Conservation (phyloP, 2,329 filamentous ascomycete genomes). For the Diaporthe citriasiana region DNA sequence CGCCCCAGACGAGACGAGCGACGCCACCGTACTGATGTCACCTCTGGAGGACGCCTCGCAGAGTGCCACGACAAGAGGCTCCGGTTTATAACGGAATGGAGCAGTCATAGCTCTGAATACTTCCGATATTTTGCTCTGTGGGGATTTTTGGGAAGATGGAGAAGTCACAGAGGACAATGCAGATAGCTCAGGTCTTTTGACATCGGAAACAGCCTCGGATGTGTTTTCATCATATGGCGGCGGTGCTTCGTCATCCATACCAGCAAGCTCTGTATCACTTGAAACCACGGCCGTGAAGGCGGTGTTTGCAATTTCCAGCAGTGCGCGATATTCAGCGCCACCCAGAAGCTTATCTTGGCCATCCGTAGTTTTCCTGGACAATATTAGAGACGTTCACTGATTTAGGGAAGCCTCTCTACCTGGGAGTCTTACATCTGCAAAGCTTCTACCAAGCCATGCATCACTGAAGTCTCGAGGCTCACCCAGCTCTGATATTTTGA, state of each 20-base stretch:
- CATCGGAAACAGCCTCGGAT: neutral
- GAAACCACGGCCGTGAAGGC: neutral
- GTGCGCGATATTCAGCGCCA: neutral
- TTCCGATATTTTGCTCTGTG: constrained; percentile 46
- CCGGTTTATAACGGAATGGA: constrained; percentile 44
- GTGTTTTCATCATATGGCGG: constrained; percentile 3
- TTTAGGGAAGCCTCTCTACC: too few relatives aligned
- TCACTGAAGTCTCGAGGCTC: constrained; percentile 8
- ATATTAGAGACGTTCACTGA: neutral
- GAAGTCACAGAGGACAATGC: neutral
- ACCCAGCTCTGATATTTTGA: neutral
- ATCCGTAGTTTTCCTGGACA: neutral
- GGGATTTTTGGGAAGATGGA: neutral
- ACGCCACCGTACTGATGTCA: constrained; percentile 19
- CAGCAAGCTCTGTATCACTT: neutral
- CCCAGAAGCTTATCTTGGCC: neutral
- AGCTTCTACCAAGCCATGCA: constrained; percentile 7
- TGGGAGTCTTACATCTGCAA: neutral
- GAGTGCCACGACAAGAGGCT: constrained; percentile 45
- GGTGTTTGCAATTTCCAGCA: neutral
- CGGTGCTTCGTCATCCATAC: neutral
- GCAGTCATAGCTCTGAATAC: constrained; percentile 46
- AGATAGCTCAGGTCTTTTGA: neutral
- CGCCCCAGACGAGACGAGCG: neutral
- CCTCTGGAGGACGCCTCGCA: constrained; percentile 45